phyloP scores from a whole-genome alignment of 345 rosid species.

The Aegle marmelos region DNA sequence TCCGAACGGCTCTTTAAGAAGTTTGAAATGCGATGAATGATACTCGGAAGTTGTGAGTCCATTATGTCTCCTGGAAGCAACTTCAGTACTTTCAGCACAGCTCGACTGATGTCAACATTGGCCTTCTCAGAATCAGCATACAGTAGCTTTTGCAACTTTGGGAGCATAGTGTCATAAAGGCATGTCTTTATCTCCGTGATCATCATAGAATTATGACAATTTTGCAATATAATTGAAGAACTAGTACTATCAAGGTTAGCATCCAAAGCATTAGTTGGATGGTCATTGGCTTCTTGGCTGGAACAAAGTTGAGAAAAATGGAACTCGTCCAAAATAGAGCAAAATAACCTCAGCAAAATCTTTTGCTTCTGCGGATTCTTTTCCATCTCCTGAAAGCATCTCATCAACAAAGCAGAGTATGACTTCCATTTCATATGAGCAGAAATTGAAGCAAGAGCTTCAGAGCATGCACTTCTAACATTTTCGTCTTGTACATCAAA shows the following conservation, averaged over 20 bases:
- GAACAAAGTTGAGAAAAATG: constrained; percentile 49
- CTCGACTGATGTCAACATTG: constrained; percentile 62
- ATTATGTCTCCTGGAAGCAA: constrained; percentile 73
- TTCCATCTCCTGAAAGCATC: constrained; percentile 74
- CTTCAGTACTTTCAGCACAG: constrained; percentile 81
- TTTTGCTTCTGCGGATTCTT: constrained; percentile 60
- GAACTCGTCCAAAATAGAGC: constrained; percentile 73
- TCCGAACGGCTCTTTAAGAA: constrained; percentile 68
- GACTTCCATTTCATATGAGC: constrained; percentile 75
- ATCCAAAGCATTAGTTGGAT: constrained; percentile 13
- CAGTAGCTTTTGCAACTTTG: constrained; percentile 66
- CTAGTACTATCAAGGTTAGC: constrained; percentile 8
- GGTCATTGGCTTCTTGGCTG: constrained; percentile 29
- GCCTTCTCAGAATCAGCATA: constrained; percentile 60
- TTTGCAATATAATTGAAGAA: constrained; percentile 21
- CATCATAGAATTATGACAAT: constrained; percentile 18
- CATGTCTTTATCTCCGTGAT: constrained; percentile 46
- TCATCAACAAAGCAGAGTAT: constrained; percentile 57
- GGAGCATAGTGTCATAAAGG: constrained; percentile 62
- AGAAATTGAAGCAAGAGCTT: constrained; percentile 76
- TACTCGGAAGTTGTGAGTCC: constrained; percentile 74
- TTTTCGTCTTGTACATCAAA: constrained; percentile 74
- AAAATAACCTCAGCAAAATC: constrained; percentile 58
- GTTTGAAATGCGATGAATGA: constrained; percentile 65
- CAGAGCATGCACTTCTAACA: constrained; percentile 61